Conservation (phyloP, 208 protist species). For the Acanthamoeba triangularis region DNA sequence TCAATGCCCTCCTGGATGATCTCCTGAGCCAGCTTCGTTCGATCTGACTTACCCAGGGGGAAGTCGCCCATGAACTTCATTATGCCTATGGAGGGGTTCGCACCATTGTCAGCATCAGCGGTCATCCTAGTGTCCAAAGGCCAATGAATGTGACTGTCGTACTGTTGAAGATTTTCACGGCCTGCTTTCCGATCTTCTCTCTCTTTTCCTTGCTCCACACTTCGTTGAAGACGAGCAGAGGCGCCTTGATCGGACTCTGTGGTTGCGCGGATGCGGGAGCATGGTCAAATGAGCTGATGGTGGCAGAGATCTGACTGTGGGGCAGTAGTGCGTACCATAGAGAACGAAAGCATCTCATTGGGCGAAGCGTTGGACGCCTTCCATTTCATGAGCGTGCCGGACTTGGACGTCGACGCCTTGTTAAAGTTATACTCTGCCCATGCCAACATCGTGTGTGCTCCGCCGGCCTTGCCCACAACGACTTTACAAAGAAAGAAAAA, state of each 20-base stretch:
- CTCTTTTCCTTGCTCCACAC: neutral
- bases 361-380: neutral
- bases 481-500: neutral
- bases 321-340: neutral
- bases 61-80: conserved; percentile 78
- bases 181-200: neutral
- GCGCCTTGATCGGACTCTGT: conserved; percentile 65
- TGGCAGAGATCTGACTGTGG: neutral
- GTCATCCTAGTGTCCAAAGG: too few species aligned
- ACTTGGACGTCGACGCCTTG: neutral
- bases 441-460: neutral
- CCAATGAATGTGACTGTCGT: neutral
- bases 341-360: neutral
- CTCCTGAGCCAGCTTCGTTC: conserved; percentile 43
- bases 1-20: conserved; percentile 52
- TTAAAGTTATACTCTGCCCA: neutral
- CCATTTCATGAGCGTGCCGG: neutral
- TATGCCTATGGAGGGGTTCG: neutral
- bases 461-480: neutral
- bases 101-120: neutral
- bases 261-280: neutral
- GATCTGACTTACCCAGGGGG: conserved; percentile 51
- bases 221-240: neutral
- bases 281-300: neutral
- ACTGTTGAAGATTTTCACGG: conserved; percentile 38